Evolutionary conservation across 2,329 filamentous ascomycete species (phyloP).

Genomic region (Ceratocystis colombiana): DNA sequence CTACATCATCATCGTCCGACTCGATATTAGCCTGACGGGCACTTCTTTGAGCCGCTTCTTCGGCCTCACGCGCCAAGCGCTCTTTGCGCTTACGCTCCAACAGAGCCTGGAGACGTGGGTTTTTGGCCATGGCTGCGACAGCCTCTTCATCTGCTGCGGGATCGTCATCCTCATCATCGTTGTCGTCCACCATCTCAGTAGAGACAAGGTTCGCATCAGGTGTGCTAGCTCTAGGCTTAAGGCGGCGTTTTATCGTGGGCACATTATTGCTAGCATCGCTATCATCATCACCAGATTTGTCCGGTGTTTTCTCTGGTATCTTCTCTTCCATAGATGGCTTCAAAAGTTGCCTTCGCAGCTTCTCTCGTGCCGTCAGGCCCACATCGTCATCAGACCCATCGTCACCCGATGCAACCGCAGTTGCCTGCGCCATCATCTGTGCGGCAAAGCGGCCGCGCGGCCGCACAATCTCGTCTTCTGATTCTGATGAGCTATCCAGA

Average conservation of each 20-base stretch:
- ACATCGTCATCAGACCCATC: conserved; percentile 32
- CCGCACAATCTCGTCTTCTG: conserved; percentile 34
- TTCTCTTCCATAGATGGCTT: conserved; percentile 30
- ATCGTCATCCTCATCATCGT: conserved; percentile 33
- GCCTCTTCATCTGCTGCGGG: conserved; percentile 37
- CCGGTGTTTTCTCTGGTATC: conserved; percentile 30
- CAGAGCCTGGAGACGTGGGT: conserved; percentile 58
- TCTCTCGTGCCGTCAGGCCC: conserved; percentile 20
- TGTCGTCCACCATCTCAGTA: conserved; percentile 26
- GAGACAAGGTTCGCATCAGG: conserved; percentile 31
- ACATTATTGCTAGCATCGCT: conserved; percentile 34
- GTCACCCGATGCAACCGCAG: conserved; percentile 35
- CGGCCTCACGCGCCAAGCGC: conserved; percentile 55
- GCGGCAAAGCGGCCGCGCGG: conserved; percentile 57
- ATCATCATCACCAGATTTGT: conserved; percentile 31
- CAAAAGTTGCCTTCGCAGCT: conserved; percentile 19
- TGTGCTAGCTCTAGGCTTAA: conserved; percentile 27
- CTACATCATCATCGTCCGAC: conserved; percentile 34
- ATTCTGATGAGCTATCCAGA: conserved; percentile 22
- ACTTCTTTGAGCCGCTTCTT: conserved; percentile 35
- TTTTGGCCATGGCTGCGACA: conserved; percentile 37
- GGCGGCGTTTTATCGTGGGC: not conserved
- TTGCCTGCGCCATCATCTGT: conserved; percentile 43
- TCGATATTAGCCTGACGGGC: conserved; percentile 36
- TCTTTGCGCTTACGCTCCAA: conserved; percentile 65